phyloP scores from a whole-genome alignment of 2,329 filamentous ascomycete species.

The Tolypocladium pustulatum region DNA sequence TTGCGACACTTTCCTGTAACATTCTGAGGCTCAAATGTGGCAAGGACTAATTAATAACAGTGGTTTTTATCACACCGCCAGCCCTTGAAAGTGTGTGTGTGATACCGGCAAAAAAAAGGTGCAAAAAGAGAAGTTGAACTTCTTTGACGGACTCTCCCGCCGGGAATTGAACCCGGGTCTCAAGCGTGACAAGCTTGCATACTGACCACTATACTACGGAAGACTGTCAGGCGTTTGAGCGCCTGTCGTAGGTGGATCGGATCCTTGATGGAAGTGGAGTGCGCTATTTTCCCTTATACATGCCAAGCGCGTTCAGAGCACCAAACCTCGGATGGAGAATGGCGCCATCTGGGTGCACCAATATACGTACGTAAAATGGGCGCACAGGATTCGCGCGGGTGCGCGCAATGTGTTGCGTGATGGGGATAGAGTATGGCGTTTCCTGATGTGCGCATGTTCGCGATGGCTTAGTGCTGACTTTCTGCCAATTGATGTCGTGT shows the following conservation, averaged over 20 bases:
- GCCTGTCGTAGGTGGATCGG: slow-evolving; percentile 9
- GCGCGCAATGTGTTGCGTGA: neutral
- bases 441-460: neutral
- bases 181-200: slow-evolving; percentile 6
- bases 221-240: slow-evolving; percentile 6
- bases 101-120: neutral
- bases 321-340: neutral
- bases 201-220: slow-evolving; percentile 10
- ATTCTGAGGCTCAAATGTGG: too few species aligned
- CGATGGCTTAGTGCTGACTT: neutral
- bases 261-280: neutral
- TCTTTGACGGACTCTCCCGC: slow-evolving; percentile 5
- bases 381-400: neutral
- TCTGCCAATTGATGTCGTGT: neutral
- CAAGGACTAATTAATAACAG: too few species aligned
- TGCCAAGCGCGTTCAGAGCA: neutral
- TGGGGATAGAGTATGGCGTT: neutral
- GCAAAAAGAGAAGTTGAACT: neutral
- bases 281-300: neutral
- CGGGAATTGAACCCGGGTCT: slow-evolving; percentile 7
- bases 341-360: neutral
- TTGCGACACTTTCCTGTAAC: too few species aligned
- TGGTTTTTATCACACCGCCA: too few species aligned
- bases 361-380: neutral
- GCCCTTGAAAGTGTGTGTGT: too few species aligned